Evolutionary conservation across 768 basidiomycete species (phyloP).

Genomic region (Mycena epipterygia): DNA sequence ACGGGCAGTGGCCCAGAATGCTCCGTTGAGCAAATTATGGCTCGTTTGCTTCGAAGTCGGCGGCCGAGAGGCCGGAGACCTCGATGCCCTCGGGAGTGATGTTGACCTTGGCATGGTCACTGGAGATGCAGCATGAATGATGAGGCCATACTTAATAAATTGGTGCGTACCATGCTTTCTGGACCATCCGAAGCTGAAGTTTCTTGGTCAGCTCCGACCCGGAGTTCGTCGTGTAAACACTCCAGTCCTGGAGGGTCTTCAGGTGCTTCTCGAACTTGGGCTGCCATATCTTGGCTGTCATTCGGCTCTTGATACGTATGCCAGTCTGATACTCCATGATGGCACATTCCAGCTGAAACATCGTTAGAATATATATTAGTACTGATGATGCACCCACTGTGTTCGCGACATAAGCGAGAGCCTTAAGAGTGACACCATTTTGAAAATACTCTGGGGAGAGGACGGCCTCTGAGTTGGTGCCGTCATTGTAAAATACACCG

Average conservation of each 20-base stretch:
- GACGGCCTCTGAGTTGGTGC: not conserved
- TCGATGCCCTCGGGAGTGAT: not conserved
- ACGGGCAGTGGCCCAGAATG: not conserved
- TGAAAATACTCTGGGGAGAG: not conserved
- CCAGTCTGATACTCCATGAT: not conserved
- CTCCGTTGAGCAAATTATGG: not conserved
- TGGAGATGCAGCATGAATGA: too few relatives aligned
- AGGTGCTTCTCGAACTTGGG: not conserved
- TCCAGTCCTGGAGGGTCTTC: not conserved
- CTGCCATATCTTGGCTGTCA: not conserved
- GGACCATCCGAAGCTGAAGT: not conserved
- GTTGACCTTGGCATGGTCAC: not conserved
- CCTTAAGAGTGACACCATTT: not conserved
- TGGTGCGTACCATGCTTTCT: not conserved
- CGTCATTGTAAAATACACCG: slow-evolving; percentile 4
- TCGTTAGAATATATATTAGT: too few relatives aligned
- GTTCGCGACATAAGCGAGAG: not conserved
- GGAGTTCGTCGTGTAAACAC: slow-evolving; percentile 2
- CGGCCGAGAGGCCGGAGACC: not conserved
- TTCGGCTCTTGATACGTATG: not conserved
- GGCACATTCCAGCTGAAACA: not conserved
- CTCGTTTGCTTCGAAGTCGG: not conserved
- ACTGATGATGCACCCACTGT: not conserved
- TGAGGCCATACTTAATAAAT: not conserved
- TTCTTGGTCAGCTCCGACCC: not conserved